Evolutionary conservation across 306 rosid species (phyloP).

Genomic region (Medicago lupulina): DNA sequence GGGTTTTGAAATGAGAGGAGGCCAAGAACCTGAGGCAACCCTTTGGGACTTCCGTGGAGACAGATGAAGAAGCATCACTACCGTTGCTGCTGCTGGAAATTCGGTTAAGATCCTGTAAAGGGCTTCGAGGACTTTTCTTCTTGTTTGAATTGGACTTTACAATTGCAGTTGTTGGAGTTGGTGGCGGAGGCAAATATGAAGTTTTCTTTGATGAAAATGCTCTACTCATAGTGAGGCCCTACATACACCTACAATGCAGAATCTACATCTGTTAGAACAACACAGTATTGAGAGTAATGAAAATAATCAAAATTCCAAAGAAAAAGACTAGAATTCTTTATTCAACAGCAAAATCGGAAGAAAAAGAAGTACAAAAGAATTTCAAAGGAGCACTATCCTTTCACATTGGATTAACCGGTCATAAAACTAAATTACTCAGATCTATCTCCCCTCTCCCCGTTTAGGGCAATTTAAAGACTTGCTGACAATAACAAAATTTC

Average conservation of each 20-base stretch:
- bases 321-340: neutral
- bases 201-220: conserved; percentile 63
- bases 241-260: conserved; percentile 18
- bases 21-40: conserved; percentile 84
- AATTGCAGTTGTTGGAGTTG: conserved; percentile 40
- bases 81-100: conserved; percentile 50
- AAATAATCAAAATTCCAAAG: neutral
- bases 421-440: neutral
- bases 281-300: neutral
- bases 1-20: conserved; percentile 55
- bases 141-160: conserved; percentile 40
- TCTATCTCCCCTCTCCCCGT: neutral
- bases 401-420: neutral
- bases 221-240: conserved; percentile 54
- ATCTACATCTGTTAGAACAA: conserved; percentile 14
- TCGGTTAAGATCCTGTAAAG: conserved; percentile 61
- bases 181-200: conserved; percentile 47
- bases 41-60: conserved; percentile 63
- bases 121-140: conserved; percentile 52
- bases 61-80: conserved; percentile 57
- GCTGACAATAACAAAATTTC: neutral
- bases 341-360: no score
- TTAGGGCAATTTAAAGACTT: neutral
- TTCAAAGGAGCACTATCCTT: neutral
- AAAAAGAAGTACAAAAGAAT: no score